Percentiles rank a stretch among this genome's conserved stretches.
These are phyloP conservation scores for Aspergillus felis DNA, from an alignment of 2,329 filamentous ascomycete genomes.

Conservation along the genomic window DNA sequence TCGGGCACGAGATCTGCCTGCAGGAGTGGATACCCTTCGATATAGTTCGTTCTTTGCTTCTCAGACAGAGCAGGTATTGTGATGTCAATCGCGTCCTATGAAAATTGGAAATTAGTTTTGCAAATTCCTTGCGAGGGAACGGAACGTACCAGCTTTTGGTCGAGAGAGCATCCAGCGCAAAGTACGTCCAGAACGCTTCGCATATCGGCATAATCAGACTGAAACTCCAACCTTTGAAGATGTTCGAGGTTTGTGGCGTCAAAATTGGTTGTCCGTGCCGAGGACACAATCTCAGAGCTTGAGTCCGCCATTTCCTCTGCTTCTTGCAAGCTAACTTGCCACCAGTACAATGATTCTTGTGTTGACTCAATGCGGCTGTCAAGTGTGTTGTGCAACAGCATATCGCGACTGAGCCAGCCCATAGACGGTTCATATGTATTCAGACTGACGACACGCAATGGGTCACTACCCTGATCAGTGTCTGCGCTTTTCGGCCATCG, in stretches of 20 bases:
- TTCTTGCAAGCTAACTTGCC: conserved; percentile 61
- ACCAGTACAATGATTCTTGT: conserved; percentile 63
- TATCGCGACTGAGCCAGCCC: conserved; percentile 68
- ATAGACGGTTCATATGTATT: conserved; percentile 74
- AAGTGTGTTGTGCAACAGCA: conserved; percentile 38
- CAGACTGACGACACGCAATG: conserved; percentile 74
- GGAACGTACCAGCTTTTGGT: conserved; percentile 25
- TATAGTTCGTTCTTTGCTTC: conserved; percentile 53
- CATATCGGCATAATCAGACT: conserved; percentile 30
- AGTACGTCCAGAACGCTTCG: conserved; percentile 37
- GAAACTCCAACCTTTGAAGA: conserved; percentile 26
- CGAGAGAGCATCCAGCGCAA: conserved; percentile 22
- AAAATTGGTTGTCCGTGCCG: not conserved
- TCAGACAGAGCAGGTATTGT: conserved; percentile 56
- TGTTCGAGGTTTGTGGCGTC: conserved; percentile 15
- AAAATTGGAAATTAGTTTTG: conserved; percentile 12
- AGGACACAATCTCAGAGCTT: conserved; percentile 31
- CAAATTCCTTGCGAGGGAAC: not conserved
- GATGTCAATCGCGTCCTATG: conserved; percentile 56
- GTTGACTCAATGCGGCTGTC: conserved; percentile 60
- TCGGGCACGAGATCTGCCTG: conserved; percentile 49
- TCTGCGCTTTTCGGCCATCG: conserved; percentile 71
- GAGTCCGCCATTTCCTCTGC: conserved; percentile 46
- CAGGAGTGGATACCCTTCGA: conserved; percentile 51
- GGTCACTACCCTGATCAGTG: conserved; percentile 62